Conservation (phyloP, 495 filamentous ascomycete species). For the Arthonia radiata region DNA sequence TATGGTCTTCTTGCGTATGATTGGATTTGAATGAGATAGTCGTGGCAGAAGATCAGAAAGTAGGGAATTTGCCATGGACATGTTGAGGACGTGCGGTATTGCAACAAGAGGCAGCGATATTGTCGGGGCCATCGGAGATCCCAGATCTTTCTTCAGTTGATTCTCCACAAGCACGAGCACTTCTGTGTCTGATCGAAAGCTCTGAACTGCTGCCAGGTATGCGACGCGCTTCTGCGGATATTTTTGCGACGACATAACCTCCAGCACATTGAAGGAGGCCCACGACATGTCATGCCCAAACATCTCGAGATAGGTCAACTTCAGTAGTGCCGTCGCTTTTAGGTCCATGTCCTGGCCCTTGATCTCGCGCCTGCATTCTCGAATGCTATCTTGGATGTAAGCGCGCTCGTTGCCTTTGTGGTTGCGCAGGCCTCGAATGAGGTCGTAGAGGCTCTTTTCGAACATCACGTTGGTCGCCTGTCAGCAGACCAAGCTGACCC, state of each 20-base stretch:
- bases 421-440: slow-evolving; percentile 81
- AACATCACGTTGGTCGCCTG: too few species aligned
- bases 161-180: slow-evolving; percentile 96
- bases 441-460: slow-evolving; percentile 95
- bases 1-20: slow-evolving; percentile 81
- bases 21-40: slow-evolving; percentile 56
- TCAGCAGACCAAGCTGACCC: too few species aligned
- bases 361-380: slow-evolving; percentile 85
- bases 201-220: slow-evolving; percentile 91
- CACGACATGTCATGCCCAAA: slow-evolving; percentile 98
- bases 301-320: slow-evolving; percentile 95
- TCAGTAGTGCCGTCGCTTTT: slow-evolving; percentile 85
- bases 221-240: slow-evolving; percentile 87
- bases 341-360: slow-evolving; percentile 83
- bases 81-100: slow-evolving; percentile 74
- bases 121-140: slow-evolving; percentile 41
- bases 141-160: slow-evolving; percentile 86
- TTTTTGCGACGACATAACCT: slow-evolving; percentile 91
- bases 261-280: slow-evolving; percentile 92
- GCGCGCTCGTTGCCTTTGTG: slow-evolving; percentile 85
- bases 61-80: slow-evolving; percentile 69
- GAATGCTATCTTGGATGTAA: slow-evolving; percentile 72
- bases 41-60: slow-evolving; percentile 67
- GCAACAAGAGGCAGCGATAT: slow-evolving; percentile 69
- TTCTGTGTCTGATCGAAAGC: slow-evolving; percentile 83